Percentiles rank a stretch among this genome's conserved stretches.
phyloP scores from a whole-genome alignment of 1,284 basidiomycete genomes.

The Fomes fomentarius region DNA sequence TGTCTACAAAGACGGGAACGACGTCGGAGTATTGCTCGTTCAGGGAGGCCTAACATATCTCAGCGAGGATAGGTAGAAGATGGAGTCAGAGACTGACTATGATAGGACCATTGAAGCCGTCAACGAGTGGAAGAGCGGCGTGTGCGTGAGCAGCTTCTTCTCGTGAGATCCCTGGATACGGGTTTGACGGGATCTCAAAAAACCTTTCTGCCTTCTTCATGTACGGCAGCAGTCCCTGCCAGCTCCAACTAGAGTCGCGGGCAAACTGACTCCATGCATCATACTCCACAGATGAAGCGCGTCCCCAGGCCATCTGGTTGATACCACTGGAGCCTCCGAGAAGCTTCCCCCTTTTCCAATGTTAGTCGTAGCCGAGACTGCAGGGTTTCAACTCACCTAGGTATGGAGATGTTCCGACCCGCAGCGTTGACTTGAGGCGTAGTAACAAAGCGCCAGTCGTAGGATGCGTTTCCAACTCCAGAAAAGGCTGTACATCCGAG shows the following conservation, averaged over 20 bases:
- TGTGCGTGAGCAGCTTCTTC: background rate
- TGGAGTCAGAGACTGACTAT: too few species aligned
- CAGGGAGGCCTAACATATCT: too few species aligned
- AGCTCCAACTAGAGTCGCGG: background rate
- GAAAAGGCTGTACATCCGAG: background rate
- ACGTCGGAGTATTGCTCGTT: background rate
- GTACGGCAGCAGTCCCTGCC: slow-evolving; percentile 5
- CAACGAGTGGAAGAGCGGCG: too few species aligned
- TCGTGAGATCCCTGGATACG: background rate
- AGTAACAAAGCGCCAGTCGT: slow-evolving; percentile 7
- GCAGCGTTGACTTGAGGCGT: background rate
- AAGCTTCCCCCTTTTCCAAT: background rate
- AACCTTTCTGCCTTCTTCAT: slow-evolving; percentile 5
- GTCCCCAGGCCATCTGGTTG: slow-evolving; percentile 4
- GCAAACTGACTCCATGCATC: slow-evolving; percentile 1
- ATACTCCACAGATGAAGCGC: slow-evolving; percentile 1
- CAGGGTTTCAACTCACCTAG: too few species aligned
- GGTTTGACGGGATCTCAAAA: background rate
- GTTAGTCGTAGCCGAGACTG: too few species aligned
- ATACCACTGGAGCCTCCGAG: slow-evolving; percentile 8
- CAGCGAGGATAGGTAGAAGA: too few species aligned
- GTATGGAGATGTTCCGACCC: background rate
- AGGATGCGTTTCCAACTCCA: background rate
- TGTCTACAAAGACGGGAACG: background rate
- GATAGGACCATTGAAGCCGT: too few species aligned